Evolutionary conservation across 2,329 filamentous ascomycete species (phyloP).

Genomic region (Pseudogymnoascus sp.): DNA sequence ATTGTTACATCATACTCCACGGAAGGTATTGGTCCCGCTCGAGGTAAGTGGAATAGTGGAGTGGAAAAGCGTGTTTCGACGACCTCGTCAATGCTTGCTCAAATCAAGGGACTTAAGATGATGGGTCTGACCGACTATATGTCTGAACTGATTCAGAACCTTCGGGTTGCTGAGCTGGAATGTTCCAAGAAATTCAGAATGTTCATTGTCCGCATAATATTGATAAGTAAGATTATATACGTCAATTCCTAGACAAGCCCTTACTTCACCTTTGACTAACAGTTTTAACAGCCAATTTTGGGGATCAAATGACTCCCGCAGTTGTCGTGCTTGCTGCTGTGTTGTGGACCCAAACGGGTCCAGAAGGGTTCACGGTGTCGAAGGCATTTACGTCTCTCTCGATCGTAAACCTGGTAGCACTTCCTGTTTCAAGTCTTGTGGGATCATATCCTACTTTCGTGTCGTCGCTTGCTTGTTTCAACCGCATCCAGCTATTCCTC

Average conservation of each 20-base stretch:
- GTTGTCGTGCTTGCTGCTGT: neutral
- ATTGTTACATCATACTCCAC: constrained; percentile 9
- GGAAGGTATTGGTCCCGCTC: constrained; percentile 15
- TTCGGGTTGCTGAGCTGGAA: neutral
- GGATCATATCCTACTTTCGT: neutral
- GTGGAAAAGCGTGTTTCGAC: constrained; percentile 35
- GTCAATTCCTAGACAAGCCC: constrained; percentile 31
- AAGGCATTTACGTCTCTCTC: neutral
- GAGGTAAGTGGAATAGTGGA: constrained; percentile 33
- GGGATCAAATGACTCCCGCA: neutral
- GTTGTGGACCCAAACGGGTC: neutral
- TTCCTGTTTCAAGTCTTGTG: neutral
- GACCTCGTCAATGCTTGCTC: constrained; percentile 34
- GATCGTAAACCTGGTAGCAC: neutral
- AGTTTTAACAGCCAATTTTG: neutral
- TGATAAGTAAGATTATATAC: constrained; percentile 28
- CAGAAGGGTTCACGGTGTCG: neutral
- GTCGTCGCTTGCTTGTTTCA: neutral
- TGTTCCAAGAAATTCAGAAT: neutral
- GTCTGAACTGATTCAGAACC: constrained; percentile 25
- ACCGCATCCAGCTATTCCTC: neutral
- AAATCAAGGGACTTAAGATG: constrained; percentile 40
- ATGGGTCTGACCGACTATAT: constrained; percentile 34
- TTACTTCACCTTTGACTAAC: constrained; percentile 24
- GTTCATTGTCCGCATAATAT: neutral